A percentile compares a stretch with the other conserved stretches of the same genome.
phyloP scores from a whole-genome alignment of 768 basidiomycete species.

The Exsudoporus frostii region DNA sequence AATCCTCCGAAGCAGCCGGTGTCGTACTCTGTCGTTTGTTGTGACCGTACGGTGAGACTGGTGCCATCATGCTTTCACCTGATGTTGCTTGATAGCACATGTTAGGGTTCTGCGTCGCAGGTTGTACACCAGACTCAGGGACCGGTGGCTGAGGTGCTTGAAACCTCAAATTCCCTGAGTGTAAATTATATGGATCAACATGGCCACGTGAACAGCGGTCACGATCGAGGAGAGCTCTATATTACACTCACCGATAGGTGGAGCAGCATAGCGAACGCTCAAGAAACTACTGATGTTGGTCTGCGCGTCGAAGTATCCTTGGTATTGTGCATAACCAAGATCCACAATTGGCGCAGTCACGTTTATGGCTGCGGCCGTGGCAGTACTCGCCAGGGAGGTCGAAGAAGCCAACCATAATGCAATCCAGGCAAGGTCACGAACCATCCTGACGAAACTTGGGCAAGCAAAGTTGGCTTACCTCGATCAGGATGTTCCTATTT shows the following conservation, averaged over 20 bases:
- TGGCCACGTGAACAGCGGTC: not conserved
- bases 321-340: conserved; percentile 32
- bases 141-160: conserved; percentile 28
- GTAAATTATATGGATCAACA: not conserved
- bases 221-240: not conserved
- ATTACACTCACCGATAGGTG: conserved; percentile 39
- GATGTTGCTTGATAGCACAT: conserved; percentile 21
- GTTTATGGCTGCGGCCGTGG: not conserved
- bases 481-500: too few species aligned
- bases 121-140: conserved; percentile 17
- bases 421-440: not conserved
- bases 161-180: conserved; percentile 24
- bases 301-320: conserved; percentile 22
- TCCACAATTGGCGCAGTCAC: conserved; percentile 19
- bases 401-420: not conserved
- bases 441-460: not conserved
- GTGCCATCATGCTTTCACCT: conserved; percentile 7
- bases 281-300: conserved; percentile 25
- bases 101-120: conserved; percentile 25
- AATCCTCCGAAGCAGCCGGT: conserved; percentile 28
- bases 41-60: not conserved
- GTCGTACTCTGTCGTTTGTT: conserved; percentile 9
- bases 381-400: not conserved
- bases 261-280: conserved; percentile 44
- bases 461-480: too few species aligned